These are phyloP conservation scores for Aristolochia californica DNA, from an alignment of 164 flowering plant species.

Conservation along the genomic window DNA sequence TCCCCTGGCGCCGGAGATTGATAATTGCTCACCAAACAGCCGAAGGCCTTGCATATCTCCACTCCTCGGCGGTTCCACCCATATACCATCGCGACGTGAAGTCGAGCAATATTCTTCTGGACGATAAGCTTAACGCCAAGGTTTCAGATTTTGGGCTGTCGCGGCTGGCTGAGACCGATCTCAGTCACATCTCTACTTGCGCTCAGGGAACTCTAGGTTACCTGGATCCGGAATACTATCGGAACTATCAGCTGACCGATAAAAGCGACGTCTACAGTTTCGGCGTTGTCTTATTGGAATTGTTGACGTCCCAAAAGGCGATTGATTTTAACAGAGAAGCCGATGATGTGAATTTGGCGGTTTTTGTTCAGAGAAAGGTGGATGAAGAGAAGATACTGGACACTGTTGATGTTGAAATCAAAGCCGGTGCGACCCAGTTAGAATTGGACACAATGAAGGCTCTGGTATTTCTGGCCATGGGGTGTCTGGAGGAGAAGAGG, in stretches of 20 bases:
- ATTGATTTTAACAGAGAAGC: conserved; percentile 12
- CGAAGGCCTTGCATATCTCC: conserved; percentile 15
- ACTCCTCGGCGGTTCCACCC: conserved; percentile 12
- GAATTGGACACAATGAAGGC: conserved; percentile 13
- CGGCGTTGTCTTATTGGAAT: conserved; percentile 15
- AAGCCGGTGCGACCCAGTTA: conserved; percentile 3
- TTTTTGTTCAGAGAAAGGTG: conserved; percentile 6
- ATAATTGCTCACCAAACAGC: conserved; percentile 11
- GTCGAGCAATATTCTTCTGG: conserved; percentile 15
- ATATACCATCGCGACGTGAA: conserved; percentile 19
- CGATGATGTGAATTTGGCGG: conserved; percentile 7
- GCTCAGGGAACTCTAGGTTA: conserved; percentile 16
- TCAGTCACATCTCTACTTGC: conserved; percentile 14
- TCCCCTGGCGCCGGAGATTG: conserved; percentile 7
- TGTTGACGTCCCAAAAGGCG: conserved; percentile 10
- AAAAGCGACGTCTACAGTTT: conserved; percentile 18
- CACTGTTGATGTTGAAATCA: not conserved
- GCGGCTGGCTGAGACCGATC: conserved; percentile 7
- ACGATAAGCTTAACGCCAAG: conserved; percentile 14
- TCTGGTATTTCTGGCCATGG: conserved; percentile 7
- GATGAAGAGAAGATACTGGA: conserved; percentile 13
- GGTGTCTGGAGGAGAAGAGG: conserved; percentile 12
- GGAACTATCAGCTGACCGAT: conserved; percentile 14
- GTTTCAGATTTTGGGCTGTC: conserved; percentile 18
- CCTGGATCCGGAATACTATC: conserved; percentile 15